Conservation (phyloP, 2,329 filamentous ascomycete species). For the Ophiostoma ulmi region DNA sequence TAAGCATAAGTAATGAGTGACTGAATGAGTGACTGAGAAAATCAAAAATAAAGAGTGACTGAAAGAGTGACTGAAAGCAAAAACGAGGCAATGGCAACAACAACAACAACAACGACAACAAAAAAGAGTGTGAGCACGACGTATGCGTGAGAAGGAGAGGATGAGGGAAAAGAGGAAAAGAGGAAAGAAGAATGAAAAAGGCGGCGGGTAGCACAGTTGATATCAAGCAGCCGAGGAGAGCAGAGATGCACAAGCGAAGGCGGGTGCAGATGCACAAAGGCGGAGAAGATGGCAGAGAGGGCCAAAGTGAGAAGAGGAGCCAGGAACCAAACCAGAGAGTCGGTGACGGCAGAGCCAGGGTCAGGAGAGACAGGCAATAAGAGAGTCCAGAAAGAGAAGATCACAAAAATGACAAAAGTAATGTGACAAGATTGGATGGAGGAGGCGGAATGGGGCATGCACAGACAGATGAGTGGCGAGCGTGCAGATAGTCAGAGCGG, state of each 20-base stretch:
- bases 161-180: constrained; percentile 19
- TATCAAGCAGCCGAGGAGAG: constrained; percentile 21
- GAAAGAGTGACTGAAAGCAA: background rate
- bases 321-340: constrained; percentile 9
- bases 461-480: background rate
- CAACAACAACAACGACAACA: background rate
- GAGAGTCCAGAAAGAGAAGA: background rate
- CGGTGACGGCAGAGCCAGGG: constrained; percentile 1
- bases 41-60: background rate
- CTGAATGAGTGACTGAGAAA: constrained; percentile 1
- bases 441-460: background rate
- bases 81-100: background rate
- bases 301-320: background rate
- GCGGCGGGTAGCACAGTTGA: constrained; percentile 17
- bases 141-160: background rate
- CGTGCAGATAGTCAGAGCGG: background rate
- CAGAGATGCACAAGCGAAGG: constrained; percentile 2
- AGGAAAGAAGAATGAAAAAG: constrained; percentile 21
- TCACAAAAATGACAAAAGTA: background rate
- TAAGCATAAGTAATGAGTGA: background rate
- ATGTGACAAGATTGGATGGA: constrained; percentile 3
- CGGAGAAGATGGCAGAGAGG: constrained; percentile 3
- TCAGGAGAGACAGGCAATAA: constrained; percentile 4
- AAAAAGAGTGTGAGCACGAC: constrained; percentile 10
- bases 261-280: background rate